These are phyloP conservation scores for Trichoderma harzianum DNA, from an alignment of 2,329 filamentous ascomycete genomes.

Conservation along the genomic window DNA sequence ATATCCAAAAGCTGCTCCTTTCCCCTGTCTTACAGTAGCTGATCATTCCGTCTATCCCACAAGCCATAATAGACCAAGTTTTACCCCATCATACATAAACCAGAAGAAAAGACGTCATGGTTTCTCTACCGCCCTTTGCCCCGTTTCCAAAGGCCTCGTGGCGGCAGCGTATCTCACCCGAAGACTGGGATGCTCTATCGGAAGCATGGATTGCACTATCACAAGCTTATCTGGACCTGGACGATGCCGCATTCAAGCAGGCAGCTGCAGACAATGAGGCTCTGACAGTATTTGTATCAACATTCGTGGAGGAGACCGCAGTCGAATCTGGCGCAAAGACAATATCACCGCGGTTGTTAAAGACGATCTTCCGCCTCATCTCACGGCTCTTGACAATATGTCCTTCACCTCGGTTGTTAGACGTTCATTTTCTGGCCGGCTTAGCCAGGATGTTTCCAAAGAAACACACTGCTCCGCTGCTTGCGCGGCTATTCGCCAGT, in stretches of 20 bases:
- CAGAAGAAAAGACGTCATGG: neutral
- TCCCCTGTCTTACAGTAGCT: neutral
- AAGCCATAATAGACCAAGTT: neutral
- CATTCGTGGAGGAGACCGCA: conserved; percentile 59
- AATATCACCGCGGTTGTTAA: conserved; percentile 49
- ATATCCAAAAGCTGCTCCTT: neutral
- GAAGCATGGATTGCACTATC: conserved; percentile 71
- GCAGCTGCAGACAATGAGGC: conserved; percentile 55
- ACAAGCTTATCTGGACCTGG: conserved; percentile 59
- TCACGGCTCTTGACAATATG: conserved; percentile 50
- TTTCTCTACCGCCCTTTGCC: conserved; percentile 65
- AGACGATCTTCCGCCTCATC: conserved; percentile 61
- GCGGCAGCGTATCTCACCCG: conserved; percentile 60
- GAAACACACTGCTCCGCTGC: conserved; percentile 53
- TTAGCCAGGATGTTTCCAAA: conserved; percentile 65
- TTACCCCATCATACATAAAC: neutral
- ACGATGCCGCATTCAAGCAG: conserved; percentile 52
- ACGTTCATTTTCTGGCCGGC: conserved; percentile 67
- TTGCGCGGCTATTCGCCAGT: conserved; percentile 48
- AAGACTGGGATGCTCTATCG: conserved; percentile 75
- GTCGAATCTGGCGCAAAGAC: conserved; percentile 25
- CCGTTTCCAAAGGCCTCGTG: conserved; percentile 70
- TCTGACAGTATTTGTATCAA: conserved; percentile 38
- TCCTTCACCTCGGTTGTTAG: conserved; percentile 49
- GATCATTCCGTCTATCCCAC: neutral